These are phyloP conservation scores for Fusarium irregulare DNA, from an alignment of 2,329 filamentous ascomycete genomes.

Conservation along the genomic window DNA sequence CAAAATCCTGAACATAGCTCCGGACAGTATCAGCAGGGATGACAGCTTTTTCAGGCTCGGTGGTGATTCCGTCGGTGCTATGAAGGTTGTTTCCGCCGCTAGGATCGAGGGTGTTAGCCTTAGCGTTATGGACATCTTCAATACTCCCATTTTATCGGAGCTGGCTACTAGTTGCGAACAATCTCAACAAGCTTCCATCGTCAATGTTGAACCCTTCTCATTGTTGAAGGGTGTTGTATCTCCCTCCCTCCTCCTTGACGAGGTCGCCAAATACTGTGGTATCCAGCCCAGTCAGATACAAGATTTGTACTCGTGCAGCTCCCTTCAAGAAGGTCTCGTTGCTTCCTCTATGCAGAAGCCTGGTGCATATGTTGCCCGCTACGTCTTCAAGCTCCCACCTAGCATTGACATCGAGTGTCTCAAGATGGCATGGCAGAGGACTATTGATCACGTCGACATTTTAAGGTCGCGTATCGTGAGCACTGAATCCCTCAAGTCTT, in stretches of 20 bases:
- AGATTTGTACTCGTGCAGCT: conserved; percentile 33
- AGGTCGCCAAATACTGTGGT: conserved; percentile 22
- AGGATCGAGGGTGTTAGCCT: conserved; percentile 29
- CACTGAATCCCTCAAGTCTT: conserved; percentile 22
- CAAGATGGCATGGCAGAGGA: conserved; percentile 39
- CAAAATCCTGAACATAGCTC: background rate
- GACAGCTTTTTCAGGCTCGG: conserved; percentile 60
- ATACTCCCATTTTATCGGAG: conserved; percentile 19
- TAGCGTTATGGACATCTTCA: conserved; percentile 30
- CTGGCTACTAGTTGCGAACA: conserved; percentile 18
- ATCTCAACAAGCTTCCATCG: background rate
- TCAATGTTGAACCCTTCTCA: background rate
- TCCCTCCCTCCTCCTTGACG: conserved; percentile 8
- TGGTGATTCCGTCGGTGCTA: conserved; percentile 49
- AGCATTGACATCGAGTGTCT: conserved; percentile 16
- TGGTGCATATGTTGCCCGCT: conserved; percentile 37
- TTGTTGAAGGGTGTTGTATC: conserved; percentile 7
- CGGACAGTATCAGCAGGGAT: background rate
- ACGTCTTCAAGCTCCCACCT: conserved; percentile 31
- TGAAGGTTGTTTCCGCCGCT: conserved; percentile 39
- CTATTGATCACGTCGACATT: conserved; percentile 34
- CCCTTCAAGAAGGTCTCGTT: conserved; percentile 38
- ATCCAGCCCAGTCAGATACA: conserved; percentile 14
- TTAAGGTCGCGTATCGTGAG: conserved; percentile 43
- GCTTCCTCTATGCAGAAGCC: conserved; percentile 30